Evolutionary conservation across 371 early-diverging fungal genomes (phyloP).

Genomic region (Apophysomyces ossiformis): DNA sequence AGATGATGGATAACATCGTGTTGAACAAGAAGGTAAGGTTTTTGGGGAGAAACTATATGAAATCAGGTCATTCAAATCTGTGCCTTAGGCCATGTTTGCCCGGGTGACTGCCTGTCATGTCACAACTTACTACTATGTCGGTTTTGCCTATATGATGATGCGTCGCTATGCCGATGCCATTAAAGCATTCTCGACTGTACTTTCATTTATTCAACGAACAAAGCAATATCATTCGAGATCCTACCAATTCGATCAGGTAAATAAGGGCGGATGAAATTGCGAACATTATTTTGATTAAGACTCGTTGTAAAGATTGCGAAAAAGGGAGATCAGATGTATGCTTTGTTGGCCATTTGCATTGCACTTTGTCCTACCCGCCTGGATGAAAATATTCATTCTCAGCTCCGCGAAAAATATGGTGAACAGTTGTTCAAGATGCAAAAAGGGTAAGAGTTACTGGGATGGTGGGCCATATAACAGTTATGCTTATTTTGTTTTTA

Average conservation of each 20-base stretch:
- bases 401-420: constrained; percentile 90
- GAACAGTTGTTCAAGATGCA: constrained; percentile 91
- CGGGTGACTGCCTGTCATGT: constrained; percentile 96
- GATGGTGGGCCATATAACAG: neutral
- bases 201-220: constrained; percentile 88
- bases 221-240: constrained; percentile 93
- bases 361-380: constrained; percentile 92
- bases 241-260: constrained; percentile 89
- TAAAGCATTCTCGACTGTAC: constrained; percentile 88
- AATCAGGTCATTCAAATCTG: neutral
- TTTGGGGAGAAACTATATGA: neutral
- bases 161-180: constrained; percentile 95
- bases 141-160: constrained; percentile 98
- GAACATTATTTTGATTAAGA: neutral
- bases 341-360: constrained; percentile 88
- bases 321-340: constrained; percentile 94
- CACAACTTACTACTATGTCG: constrained; percentile 95
- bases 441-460: constrained; percentile 54
- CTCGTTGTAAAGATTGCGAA: constrained; percentile 62
- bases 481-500: neutral
- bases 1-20: constrained; percentile 95
- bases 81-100: constrained; percentile 79
- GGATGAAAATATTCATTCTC: constrained; percentile 89
- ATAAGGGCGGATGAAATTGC: neutral
- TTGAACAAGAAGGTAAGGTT: constrained; percentile 75